A percentile compares a stretch with the other conserved stretches of the same genome.
These are phyloP conservation scores for Hirsutella rhossiliensis DNA, from an alignment of 2,329 filamentous ascomycete genomes.

Conservation along the genomic window DNA sequence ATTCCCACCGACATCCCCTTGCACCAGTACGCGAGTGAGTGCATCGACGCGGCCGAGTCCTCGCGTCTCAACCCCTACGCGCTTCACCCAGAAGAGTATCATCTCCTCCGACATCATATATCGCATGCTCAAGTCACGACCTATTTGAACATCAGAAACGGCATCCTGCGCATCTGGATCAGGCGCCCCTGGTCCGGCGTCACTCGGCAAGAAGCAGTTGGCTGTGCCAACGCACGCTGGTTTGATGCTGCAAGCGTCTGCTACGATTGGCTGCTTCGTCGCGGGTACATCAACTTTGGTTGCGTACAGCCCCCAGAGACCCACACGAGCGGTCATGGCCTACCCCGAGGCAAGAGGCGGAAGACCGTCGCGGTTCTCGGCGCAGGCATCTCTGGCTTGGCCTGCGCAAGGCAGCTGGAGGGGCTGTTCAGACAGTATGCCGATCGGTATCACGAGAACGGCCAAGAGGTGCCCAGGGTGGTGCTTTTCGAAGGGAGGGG, in stretches of 20 bases:
- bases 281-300: slow-evolving; percentile 94
- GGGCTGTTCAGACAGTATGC: slow-evolving; percentile 73
- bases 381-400: slow-evolving; percentile 86
- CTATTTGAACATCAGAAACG: slow-evolving; percentile 92
- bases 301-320: slow-evolving; percentile 55
- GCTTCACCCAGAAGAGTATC: slow-evolving; percentile 74
- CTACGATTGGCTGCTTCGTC: slow-evolving; percentile 82
- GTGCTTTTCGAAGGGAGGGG: slow-evolving; percentile 77
- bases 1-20: slow-evolving; percentile 65
- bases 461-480: slow-evolving; percentile 60
- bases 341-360: slow-evolving; percentile 29
- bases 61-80: slow-evolving; percentile 84
- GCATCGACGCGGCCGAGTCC: slow-evolving; percentile 77
- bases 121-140: slow-evolving; percentile 84
- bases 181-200: slow-evolving; percentile 76
- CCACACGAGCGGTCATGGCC: slow-evolving; percentile 28
- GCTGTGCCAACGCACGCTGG: slow-evolving; percentile 80
- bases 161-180: slow-evolving; percentile 82
- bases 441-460: slow-evolving; percentile 49
- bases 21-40: slow-evolving; percentile 80
- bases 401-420: slow-evolving; percentile 84
- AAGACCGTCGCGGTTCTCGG: slow-evolving; percentile 80
- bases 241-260: slow-evolving; percentile 81
- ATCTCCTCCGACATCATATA: slow-evolving; percentile 66
- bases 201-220: slow-evolving; percentile 72